phyloP scores from a whole-genome alignment of 352 stramenopile species.

The Globisporangium paddicum region DNA sequence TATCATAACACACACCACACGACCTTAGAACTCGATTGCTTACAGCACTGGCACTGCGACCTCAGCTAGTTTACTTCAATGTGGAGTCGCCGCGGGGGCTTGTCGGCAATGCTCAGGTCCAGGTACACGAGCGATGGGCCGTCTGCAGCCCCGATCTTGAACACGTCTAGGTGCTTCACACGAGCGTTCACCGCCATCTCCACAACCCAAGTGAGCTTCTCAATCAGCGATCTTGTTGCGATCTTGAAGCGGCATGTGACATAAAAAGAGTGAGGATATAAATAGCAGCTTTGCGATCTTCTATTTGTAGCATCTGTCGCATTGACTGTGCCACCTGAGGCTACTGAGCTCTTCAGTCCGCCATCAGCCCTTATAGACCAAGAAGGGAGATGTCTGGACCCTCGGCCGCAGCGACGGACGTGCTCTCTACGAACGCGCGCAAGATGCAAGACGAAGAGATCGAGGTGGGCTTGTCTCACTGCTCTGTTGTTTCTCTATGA shows the following conservation, averaged over 20 bases:
- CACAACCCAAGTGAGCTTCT: neutral
- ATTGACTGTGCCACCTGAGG: neutral
- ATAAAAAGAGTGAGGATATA: neutral
- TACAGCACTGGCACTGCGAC: neutral
- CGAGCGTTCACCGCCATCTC: conserved; percentile 41
- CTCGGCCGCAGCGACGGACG: conserved; percentile 7
- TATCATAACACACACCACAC: conserved; percentile 1
- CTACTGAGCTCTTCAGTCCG: neutral
- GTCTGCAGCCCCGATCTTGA: conserved; percentile 24
- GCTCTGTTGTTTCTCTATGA: neutral
- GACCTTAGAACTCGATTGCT: neutral
- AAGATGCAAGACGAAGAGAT: conserved; percentile 63
- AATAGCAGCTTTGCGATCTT: neutral
- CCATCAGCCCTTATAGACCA: neutral
- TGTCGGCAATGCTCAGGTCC: conserved; percentile 47
- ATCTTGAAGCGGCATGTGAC: neutral
- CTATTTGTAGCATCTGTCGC: neutral
- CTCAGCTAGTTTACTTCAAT: conserved; percentile 40
- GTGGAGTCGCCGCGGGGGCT: conserved; percentile 46
- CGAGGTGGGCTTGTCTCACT: conserved; percentile 24
- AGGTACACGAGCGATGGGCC: conserved; percentile 61
- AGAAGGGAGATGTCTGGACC: neutral
- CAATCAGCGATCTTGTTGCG: neutral
- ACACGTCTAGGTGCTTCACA: conserved; percentile 44
- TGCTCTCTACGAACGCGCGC: conserved; percentile 35